Base-by-base conservation (phyloP, 495 filamentous ascomycete species). In the Apiosordaria backusii region DNA sequence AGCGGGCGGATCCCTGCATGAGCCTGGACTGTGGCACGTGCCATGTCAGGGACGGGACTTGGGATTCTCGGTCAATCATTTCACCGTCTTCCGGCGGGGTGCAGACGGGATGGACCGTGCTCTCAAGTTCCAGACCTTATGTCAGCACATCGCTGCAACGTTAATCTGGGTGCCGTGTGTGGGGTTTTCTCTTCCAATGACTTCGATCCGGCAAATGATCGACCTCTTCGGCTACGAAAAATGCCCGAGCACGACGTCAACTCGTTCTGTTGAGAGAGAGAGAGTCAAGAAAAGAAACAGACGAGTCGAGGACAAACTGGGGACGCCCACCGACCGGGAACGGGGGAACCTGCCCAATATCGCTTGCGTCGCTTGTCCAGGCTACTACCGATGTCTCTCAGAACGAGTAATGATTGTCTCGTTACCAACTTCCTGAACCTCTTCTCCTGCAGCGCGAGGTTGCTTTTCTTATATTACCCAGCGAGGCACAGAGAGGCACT, bases 21-120 rank as follows among this genome's bases (percentile, higher is more conserved):
- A 22, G 4, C 35, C 13, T 45, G 35, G 35, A 13, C 35, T 45
- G 35, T 45, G 35, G 35, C 35, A 45, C 35, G 35, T 45, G 35
- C 35, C 35, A 45, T 15, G 9, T 13, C 35, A 35, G 10, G 29
- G 0, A 5, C 29, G 6, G 29, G 6, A 45, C 35, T 13, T 45
- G 35, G n/a, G 25, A 53, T 40, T 55, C 57, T 52, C 69, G 71
- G 71, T 54, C 10, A 68, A 69, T 66, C 45, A 54, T 69, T 73
- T 35, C 64, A 54, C 67, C 70, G 59, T 25, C 18, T 24, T 52
- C 64, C 40, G 62, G 70, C 61, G 68, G 67, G 70, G 63, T 21
- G 52, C 52, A 4, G 52, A 53, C 4, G 27, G 2, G 35, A 1
- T 45, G 35, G 35, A 6, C 35, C 35, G 35, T 45, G 35, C 35